These are phyloP conservation scores for Cryphonectria radicalis DNA, from an alignment of 2,329 filamentous ascomycete species.

Conservation along the genomic window DNA sequence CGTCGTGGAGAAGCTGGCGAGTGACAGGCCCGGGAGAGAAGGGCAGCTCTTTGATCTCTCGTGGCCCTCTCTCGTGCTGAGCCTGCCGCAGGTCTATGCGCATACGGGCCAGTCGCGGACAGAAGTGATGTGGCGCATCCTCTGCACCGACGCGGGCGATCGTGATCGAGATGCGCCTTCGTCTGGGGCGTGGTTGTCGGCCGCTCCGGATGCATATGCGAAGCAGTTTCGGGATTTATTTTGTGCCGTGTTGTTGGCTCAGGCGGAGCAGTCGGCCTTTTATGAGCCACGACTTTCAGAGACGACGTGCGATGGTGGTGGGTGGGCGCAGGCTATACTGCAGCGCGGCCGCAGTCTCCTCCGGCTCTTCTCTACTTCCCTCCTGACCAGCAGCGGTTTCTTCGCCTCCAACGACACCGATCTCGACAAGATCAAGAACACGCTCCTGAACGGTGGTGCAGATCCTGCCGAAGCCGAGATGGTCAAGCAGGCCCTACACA, in stretches of 20 bases:
- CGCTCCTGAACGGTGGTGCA: not conserved
- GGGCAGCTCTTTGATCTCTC: not conserved
- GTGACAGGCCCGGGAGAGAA: not conserved
- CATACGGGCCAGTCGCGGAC: not conserved
- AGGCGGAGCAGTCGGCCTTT: not conserved
- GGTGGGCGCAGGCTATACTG: not conserved
- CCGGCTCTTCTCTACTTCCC: not conserved
- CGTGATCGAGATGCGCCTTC: not conserved
- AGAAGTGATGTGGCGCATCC: not conserved
- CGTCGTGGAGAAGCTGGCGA: not conserved
- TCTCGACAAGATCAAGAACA: not conserved
- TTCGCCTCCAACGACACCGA: not conserved
- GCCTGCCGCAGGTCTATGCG: not conserved
- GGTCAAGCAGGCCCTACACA: not conserved
- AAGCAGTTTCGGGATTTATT: not conserved
- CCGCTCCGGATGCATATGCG: not conserved
- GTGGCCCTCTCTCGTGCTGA: not conserved
- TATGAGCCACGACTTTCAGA: not conserved
- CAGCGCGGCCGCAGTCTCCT: not conserved
- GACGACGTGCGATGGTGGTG: not conserved
- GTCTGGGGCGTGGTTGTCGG: not conserved
- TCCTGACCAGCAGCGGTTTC: not conserved
- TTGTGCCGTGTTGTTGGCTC: not conserved
- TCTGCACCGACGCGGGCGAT: not conserved
- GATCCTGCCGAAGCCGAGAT: not conserved